These are phyloP conservation scores for Sarcomyxa edulis DNA, from an alignment of 768 basidiomycete species.

Conservation along the genomic window DNA sequence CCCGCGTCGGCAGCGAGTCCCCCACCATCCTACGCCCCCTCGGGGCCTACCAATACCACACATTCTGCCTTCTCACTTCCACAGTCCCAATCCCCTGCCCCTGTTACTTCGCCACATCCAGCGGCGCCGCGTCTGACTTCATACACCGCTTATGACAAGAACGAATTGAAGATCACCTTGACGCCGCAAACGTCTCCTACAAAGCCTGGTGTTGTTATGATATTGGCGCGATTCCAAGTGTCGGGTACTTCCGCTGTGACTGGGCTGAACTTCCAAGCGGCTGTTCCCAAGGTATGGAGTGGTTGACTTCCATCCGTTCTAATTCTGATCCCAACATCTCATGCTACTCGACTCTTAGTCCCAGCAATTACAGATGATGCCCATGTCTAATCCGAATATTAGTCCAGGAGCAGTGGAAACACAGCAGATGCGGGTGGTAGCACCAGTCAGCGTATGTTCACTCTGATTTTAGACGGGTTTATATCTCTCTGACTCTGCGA, in stretches of 20 bases:
- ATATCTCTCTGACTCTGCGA: neutral
- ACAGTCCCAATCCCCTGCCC: constrained; percentile 25
- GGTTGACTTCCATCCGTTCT: no score
- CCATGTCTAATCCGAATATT: constrained; percentile 87
- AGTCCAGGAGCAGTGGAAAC: constrained; percentile 79
- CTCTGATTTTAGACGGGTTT: constrained; percentile 6
- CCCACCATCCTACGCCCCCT: constrained; percentile 12
- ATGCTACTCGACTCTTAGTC: constrained; percentile 50
- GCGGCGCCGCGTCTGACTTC: constrained; percentile 52
- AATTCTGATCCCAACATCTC: no score
- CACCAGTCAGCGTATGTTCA: constrained; percentile 75
- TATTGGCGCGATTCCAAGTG: constrained; percentile 83
- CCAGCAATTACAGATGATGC: constrained; percentile 95
- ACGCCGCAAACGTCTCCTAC: constrained; percentile 79
- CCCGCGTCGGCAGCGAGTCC: constrained; percentile 25
- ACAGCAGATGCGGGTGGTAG: constrained; percentile 91
- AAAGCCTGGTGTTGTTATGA: constrained; percentile 87
- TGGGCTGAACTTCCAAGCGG: constrained; percentile 91
- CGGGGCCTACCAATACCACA: constrained; percentile 16
- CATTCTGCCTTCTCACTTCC: constrained; percentile 30
- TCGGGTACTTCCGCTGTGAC: constrained; percentile 45
- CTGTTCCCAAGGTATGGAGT: constrained; percentile 84
- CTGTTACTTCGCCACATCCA: constrained; percentile 29
- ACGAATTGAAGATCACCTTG: constrained; percentile 82
- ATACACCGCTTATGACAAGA: constrained; percentile 90